Evolutionary conservation across 345 rosid species (phyloP), one percentile per base, ranked within the genome.

Genomic region (Corchorus capsularis): DNA sequence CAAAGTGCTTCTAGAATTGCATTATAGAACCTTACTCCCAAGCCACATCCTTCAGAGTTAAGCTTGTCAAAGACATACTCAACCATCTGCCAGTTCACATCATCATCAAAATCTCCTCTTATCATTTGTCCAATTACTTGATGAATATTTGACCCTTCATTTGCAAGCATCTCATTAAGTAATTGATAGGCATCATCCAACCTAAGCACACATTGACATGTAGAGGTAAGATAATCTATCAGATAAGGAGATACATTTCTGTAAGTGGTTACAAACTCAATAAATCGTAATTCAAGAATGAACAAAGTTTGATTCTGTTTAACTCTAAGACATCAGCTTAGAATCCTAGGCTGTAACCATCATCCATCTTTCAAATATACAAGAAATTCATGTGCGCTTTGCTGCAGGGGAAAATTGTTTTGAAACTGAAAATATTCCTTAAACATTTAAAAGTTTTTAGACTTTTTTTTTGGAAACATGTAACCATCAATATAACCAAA

Each of bases 41-140:
- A 79, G 75, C 90, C 91, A 79, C 91, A 89, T 73, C 97, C 98
- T 88, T 95, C 99, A 71, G 96, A 87, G 64, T 85, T 88, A 68
- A 95, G 90, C 73, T 93, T 95, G 82, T 93, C 97, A 78, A 92
- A 85, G 39, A 93, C 88, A 85, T 89, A 92, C 86, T 92, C 96
- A 67, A 93, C 96, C 84, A 95, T 92, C 86, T 89, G 96, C 99
- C 99, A 93, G 78, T 92, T 90, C n/a, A 93, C 80, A 71, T 80
- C 93, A 67, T 91, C 93, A 67, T 95, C 99, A 75, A 80, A 93
- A 83, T 92, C 91, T 73, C 99, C 99, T 84, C 85, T 92, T 77
- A 95, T 92, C 97, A 93, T 93, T 87, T 93, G 92, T 71, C 94
- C 98, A 43, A 89, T 86, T 72, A 95, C 92, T 88, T 89, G 93